phyloP scores from a whole-genome alignment of 345 rosid genomes.

The Heritiera littoralis region DNA sequence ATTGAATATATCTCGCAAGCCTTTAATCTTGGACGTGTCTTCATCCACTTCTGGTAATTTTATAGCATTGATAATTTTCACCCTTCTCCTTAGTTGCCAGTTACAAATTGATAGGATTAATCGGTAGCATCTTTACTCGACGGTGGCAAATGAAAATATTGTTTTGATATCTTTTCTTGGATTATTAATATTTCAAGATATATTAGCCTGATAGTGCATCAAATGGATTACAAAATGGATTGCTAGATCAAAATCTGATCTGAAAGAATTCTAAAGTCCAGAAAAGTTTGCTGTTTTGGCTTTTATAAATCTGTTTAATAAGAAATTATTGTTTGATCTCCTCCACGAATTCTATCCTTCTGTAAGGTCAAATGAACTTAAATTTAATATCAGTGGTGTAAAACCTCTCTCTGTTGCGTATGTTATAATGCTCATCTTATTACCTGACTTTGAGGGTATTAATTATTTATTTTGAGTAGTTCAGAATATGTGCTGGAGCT shows the following conservation, averaged over 20 bases:
- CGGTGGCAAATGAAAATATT: neutral
- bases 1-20: slow-evolving; percentile 74
- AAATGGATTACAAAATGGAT: neutral
- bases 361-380: neutral
- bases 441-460: slow-evolving; percentile 6
- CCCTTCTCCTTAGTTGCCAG: neutral
- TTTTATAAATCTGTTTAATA: neutral
- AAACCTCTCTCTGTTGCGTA: neutral
- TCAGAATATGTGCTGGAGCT: neutral
- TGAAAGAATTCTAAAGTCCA: neutral
- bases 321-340: neutral
- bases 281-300: neutral
- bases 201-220: slow-evolving; percentile 9
- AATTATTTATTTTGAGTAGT: neutral
- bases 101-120: neutral
- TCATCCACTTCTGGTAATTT: slow-evolving; percentile 91
- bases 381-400: neutral
- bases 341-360: neutral
- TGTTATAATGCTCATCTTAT: neutral
- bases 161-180: neutral
- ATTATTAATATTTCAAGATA: neutral
- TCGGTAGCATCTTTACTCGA: neutral
- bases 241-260: neutral
- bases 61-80: neutral
- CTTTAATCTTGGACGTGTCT: slow-evolving; percentile 93